Evolutionary conservation across 345 rosid species (phyloP), one percentile per base, ranked within the genome.

Genomic region (Lepidium africanum): DNA sequence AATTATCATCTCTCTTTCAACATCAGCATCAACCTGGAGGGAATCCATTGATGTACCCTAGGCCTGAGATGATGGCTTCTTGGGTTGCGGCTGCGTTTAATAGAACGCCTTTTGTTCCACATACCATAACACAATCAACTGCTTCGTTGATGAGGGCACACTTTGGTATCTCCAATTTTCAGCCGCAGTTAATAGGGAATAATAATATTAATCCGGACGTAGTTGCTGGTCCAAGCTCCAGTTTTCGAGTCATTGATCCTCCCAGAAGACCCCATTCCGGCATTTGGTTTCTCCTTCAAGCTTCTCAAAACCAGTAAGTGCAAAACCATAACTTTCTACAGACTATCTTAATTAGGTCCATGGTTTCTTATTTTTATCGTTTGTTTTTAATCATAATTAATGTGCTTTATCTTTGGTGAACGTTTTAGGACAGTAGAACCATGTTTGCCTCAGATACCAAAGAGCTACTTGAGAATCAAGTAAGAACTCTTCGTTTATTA

Each of bases 381-480:
- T 21, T 49, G 6, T 58, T 32, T 5, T 1, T 5, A 35, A 36
- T 19, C 16, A 48, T 25, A 5, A 14, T 21, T 21, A 21, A 21
- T 21, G 23, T 21, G 1, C 23, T 21, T 48, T 61, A 16, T 51
- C 6, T 47, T 54, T 53, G 67, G 37, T 68, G 59, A 55, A 47
- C 14, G 32, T 76, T 52, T 43, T 58, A 76, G 79, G 79, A 76
- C 79, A 8, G 84, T 74, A 82, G 96, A 91, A 66, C 96, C 97
- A 27, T 84, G 84, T 74, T 77, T 95, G 84, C 99, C 96, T 51
- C 99, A 91, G 67, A 86, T 95, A 84, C 85, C 88, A 1, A 91
- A 89, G 86, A 85, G 96, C 91, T 91, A 84, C 85, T 84, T 95
- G 60, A 86, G 99, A 83, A 95, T 95, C 96, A 95, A 91, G 99